Conservation (phyloP, 1,284 basidiomycete species). For the Nidula niveotomentosa region DNA sequence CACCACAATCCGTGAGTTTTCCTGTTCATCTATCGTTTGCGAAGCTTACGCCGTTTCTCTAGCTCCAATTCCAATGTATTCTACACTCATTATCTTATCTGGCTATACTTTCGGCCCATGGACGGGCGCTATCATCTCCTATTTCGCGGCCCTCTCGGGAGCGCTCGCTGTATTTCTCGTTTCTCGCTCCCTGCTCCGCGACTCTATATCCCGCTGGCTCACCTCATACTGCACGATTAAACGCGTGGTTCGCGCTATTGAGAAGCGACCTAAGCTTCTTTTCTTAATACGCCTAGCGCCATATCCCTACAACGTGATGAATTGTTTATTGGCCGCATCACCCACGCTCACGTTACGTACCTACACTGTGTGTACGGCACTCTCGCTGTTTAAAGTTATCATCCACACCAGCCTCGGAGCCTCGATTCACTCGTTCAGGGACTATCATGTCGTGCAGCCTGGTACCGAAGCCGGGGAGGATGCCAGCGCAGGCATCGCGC, state of each 20-base stretch:
- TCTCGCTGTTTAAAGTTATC: slow-evolving; percentile 84
- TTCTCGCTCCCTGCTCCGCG: slow-evolving; percentile 71
- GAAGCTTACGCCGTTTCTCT: slow-evolving; percentile 5
- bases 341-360: slow-evolving; percentile 80
- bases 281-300: slow-evolving; percentile 87
- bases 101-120: slow-evolving; percentile 85
- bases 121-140: slow-evolving; percentile 80
- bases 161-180: slow-evolving; percentile 78
- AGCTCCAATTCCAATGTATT: slow-evolving; percentile 85
- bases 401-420: slow-evolving; percentile 83
- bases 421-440: slow-evolving; percentile 80
- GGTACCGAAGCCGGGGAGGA: slow-evolving; percentile 31
- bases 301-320: slow-evolving; percentile 89
- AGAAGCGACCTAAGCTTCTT: slow-evolving; percentile 79
- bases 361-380: slow-evolving; percentile 78
- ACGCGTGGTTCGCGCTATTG: slow-evolving; percentile 83
- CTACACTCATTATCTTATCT: slow-evolving; percentile 83
- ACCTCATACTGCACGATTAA: slow-evolving; percentile 62
- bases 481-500: slow-evolving; percentile 46
- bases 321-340: slow-evolving; percentile 84
- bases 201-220: slow-evolving; percentile 71
- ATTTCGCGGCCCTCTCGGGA: slow-evolving; percentile 80
- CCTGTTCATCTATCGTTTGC: slow-evolving; percentile 13
- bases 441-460: slow-evolving; percentile 46
- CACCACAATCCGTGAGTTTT: slow-evolving; percentile 77